A percentile compares a stretch with the other conserved stretches of the same genome.
Evolutionary conservation across 441 rosid genomes (phyloP).

Genomic region (Populus hybrid): DNA sequence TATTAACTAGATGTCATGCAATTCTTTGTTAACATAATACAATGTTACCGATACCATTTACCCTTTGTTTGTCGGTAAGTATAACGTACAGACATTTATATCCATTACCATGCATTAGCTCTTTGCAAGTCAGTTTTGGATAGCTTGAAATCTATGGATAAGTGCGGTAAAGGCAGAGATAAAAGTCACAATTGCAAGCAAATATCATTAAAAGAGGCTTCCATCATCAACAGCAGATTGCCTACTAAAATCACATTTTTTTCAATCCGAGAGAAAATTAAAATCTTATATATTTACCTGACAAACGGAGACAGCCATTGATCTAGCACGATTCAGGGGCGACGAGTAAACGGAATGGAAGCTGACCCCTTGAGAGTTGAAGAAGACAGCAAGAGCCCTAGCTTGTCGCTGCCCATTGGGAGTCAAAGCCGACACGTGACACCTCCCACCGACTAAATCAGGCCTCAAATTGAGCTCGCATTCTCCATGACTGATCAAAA

Average conservation of each 20-base stretch:
- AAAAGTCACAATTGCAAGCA: no score
- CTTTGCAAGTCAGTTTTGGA: background rate
- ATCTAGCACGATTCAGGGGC: slow-evolving; percentile 83
- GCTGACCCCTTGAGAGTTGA: slow-evolving; percentile 70
- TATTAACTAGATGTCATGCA: background rate
- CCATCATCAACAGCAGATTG: background rate
- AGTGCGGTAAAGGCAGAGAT: no score
- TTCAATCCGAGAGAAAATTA: background rate
- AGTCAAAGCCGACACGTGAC: slow-evolving; percentile 66
- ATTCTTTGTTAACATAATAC: background rate
- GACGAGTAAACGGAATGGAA: slow-evolving; percentile 69
- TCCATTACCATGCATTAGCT: background rate
- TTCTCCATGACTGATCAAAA: slow-evolving; percentile 74
- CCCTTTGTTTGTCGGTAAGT: background rate
- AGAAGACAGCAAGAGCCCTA: slow-evolving; percentile 83
- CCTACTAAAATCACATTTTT: background rate
- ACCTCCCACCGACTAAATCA: slow-evolving; percentile 79
- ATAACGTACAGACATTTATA: background rate
- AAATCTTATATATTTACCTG: slow-evolving; percentile 42
- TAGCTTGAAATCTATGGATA: no score
- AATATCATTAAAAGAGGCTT: no score
- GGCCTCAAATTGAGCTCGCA: slow-evolving; percentile 66
- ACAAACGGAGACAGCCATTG: slow-evolving; percentile 75
- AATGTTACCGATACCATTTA: background rate
- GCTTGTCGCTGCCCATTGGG: slow-evolving; percentile 84